Base-by-base conservation (phyloP, 352 stramenopile genomes). In the Phytophthora pinifolia region DNA sequence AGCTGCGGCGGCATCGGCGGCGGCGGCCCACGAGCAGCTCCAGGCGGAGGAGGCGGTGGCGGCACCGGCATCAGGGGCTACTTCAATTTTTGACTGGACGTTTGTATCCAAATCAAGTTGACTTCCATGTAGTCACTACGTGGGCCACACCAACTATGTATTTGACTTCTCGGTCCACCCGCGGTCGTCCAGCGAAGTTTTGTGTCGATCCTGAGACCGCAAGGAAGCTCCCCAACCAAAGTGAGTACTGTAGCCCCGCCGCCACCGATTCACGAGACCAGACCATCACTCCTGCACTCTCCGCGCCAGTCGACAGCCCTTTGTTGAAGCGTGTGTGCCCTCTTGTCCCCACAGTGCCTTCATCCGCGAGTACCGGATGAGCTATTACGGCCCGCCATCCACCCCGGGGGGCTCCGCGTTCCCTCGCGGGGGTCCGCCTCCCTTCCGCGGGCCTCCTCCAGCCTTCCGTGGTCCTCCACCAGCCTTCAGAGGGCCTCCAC, bases 1-100 rank as follows among this genome's bases (percentile, higher is more conserved):
- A 87, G 41, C 13, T 87, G 68, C 17, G 67, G 71, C 12, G 76
- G 74, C 18, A 89, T 65, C 7, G 41, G 59, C 20, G 62, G 55
- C 10, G 53, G 45, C 18, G 47, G 41, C 2, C 30, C 58, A 2
- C 39, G 17, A 7, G 20, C 10, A 34, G 41, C 38, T 8, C 48
- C 33, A 27, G 59, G 42, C 32, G 30, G 42, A 7, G 55, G 51
- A 15, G 58, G 58, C 4, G 65, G 65, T 2, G 68, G 67, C 2
- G 62, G 66, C 10, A 54, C 43, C 8, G 59, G 52, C n/a, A 62
- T 58, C 14, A 39, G 7, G 38, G 45, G 12, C 13, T 17, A 30
- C 46, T 25, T 20, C 35, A 10, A 32, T 38, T 42, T 42, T 27
- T 27, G 22, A 27, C 22, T 27, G 22, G 22, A 27, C 22, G 22